Conservation (phyloP, 768 basidiomycete species). For the Artomyces pyxidatus region DNA sequence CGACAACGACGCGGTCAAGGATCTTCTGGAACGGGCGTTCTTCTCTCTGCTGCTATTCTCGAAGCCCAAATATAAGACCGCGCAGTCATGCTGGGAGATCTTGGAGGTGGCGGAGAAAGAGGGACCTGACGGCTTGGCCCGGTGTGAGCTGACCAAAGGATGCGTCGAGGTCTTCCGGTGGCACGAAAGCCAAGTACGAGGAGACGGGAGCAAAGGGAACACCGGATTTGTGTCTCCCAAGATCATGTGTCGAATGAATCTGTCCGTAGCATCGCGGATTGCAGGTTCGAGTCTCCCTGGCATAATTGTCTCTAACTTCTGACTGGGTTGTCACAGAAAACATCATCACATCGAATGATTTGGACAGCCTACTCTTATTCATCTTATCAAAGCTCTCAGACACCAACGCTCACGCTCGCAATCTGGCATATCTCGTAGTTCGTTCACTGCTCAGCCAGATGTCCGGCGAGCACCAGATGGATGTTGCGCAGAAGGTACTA, state of each 20-base stretch:
- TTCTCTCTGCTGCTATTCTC: conserved; percentile 73
- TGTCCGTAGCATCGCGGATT: conserved; percentile 48
- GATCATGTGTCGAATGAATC: conserved; percentile 45
- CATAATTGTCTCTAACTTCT: too few species aligned
- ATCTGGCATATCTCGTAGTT: conserved; percentile 55
- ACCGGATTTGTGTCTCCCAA: conserved; percentile 25
- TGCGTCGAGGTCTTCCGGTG: conserved; percentile 39
- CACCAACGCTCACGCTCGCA: conserved; percentile 40
- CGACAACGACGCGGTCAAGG: conserved; percentile 15
- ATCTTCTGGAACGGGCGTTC: conserved; percentile 43
- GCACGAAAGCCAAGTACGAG: conserved; percentile 25
- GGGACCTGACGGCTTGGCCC: conserved; percentile 10
- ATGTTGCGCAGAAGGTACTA: conserved; percentile 42
- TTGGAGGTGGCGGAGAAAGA: conserved; percentile 32
- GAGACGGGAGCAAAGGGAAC: conserved; percentile 23
- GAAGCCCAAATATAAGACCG: conserved; percentile 59
- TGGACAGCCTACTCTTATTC: conserved; percentile 33
- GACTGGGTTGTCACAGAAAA: conserved; percentile 42
- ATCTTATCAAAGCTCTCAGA: conserved; percentile 47
- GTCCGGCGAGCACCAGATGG: conserved; percentile 51
- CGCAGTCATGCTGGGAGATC: conserved; percentile 65
- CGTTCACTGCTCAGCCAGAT: conserved; percentile 49
- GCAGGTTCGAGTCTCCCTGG: conserved; percentile 41
- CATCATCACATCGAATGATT: conserved; percentile 44
- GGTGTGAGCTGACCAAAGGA: conserved; percentile 45